Conservation (phyloP, 768 basidiomycete species). For the Suillus plorans region DNA sequence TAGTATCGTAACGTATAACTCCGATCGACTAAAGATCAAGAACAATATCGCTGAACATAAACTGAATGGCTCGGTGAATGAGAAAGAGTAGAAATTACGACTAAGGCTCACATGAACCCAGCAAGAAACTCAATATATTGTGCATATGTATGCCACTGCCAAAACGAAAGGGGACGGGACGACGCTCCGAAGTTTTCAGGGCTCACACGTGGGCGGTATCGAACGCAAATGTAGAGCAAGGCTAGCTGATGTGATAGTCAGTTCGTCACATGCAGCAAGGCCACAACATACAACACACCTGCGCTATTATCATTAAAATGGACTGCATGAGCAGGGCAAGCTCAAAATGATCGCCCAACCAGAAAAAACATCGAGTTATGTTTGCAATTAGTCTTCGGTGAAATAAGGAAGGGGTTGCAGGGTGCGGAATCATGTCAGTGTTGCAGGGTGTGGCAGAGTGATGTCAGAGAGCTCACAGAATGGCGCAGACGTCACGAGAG, state of each 20-base stretch:
- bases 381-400: constrained; percentile 68
- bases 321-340: constrained; percentile 77
- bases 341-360: constrained; percentile 82
- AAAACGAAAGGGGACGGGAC: constrained; percentile 69
- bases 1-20: constrained; percentile 57
- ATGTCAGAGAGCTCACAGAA: constrained; percentile 49
- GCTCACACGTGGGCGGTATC: constrained; percentile 60
- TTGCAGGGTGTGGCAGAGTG: constrained; percentile 9
- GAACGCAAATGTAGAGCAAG: constrained; percentile 79
- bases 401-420: constrained; percentile 11
- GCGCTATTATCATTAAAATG: constrained; percentile 80
- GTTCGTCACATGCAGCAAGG: constrained; percentile 12
- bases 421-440: constrained; percentile 10
- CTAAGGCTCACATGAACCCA: constrained; percentile 58
- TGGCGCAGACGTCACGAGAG: constrained; percentile 84
- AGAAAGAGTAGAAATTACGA: constrained; percentile 9
- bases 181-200: constrained; percentile 61
- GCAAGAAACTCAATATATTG: constrained; percentile 85
- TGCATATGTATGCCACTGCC: constrained; percentile 80
- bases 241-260: constrained; percentile 51
- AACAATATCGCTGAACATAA: constrained; percentile 72
- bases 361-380: constrained; percentile 88
- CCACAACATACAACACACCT: constrained; percentile 44
- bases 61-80: constrained; percentile 26
- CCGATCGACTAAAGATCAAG: constrained; percentile 68